phyloP scores from a whole-genome alignment of 345 rosid species.

The Murraya koenigii region DNA sequence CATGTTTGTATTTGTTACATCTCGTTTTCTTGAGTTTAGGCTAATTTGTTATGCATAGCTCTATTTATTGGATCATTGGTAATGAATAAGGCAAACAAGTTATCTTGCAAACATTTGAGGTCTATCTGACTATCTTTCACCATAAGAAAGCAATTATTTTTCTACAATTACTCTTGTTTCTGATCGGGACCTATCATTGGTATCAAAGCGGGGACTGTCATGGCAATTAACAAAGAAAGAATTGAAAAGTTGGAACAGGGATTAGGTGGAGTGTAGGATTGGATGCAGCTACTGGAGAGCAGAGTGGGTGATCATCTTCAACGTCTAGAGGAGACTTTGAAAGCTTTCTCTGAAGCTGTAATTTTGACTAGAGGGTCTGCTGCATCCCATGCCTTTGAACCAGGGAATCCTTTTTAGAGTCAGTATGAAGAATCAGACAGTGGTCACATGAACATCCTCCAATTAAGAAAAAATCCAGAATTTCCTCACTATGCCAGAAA shows the following conservation, averaged over 20 bases:
- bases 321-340: background rate
- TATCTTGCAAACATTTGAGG: too few relatives aligned
- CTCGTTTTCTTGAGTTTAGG: too few relatives aligned
- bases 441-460: background rate
- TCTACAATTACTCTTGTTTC: background rate
- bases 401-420: too few relatives aligned
- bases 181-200: background rate
- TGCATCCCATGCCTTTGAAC: too few relatives aligned
- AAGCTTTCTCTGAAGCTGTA: background rate
- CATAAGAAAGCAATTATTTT: too few relatives aligned
- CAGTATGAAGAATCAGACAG: too few relatives aligned
- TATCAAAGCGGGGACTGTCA: background rate
- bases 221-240: background rate
- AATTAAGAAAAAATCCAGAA: background rate
- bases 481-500: background rate
- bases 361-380: background rate
- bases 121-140: too few relatives aligned
- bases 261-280: background rate
- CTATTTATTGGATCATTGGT: too few relatives aligned
- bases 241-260: background rate
- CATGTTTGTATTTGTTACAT: too few relatives aligned
- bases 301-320: background rate
- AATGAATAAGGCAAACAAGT: too few relatives aligned
- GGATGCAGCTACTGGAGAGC: background rate
- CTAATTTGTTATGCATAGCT: too few relatives aligned